Evolutionary conservation across 345 rosid genomes (phyloP), one percentile per base, ranked within the genome.

Genomic region (Firmiana major): DNA sequence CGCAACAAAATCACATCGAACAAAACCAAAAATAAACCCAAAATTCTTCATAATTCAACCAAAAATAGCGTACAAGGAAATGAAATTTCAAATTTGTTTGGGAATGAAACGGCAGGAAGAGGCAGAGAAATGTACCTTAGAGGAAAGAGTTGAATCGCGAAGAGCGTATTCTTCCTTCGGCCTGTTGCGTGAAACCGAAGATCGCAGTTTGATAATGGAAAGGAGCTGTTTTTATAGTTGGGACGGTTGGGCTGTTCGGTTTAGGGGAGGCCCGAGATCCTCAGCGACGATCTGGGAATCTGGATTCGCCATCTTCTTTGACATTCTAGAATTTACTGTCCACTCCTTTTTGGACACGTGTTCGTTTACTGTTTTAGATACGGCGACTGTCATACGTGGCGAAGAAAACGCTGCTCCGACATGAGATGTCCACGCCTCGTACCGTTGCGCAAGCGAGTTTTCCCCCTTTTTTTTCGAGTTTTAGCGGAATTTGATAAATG

Each of bases 261-360:
- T 19, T 24, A 6, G 7, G 6, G 43, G 34, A 54, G 71, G 62
- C 69, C 69, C 66, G n/a, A 70, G 79, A 71, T 58, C 73, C 71
- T 6, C 22, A 16, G 15, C 49, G 69, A 57, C 21, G 4, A 5
- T 3, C 31, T n/a, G 31, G 16, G 42, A 48, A 12, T 42, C 26
- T 19, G 26, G 16, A 4, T 2, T 60, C 58, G 19, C 9, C 13
- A 0, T n/a, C 6, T 77, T 87, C 85, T 21, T 75, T 62, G 77
- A 57, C 83, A 62, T 86, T 89, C 91, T 80, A 75, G 91, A 90
- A 85, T 22, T 19, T 59, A 48, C 83, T 2, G 4, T 1, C 86
- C 88, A 85, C 76, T 80, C 46, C 3, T 19, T 5, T 81, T 63
- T 2, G 15, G 79, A 42, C 91, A 85, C 90, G 88, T 88, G 68